Percentiles rank a stretch among this genome's conserved stretches.
Conservation (phyloP, 371 early-diverging fungal genomes). For the Rhizopus arrhizus region DNA sequence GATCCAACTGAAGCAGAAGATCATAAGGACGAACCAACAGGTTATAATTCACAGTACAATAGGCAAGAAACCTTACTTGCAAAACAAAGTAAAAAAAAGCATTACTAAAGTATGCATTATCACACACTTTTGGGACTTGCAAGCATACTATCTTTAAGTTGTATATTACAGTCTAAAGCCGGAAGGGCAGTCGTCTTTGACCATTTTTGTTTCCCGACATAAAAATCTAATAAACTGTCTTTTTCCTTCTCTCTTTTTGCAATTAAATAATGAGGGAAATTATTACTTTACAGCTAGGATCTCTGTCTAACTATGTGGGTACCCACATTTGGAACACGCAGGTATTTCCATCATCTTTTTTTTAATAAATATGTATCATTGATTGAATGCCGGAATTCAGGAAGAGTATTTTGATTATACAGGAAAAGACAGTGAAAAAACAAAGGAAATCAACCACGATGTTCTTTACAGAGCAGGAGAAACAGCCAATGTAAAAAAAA, state of each 20-base stretch:
- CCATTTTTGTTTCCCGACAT: too few relatives aligned
- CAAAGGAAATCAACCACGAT: slow-evolving; percentile 53
- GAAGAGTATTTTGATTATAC: slow-evolving; percentile 53
- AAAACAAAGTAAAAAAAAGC: slow-evolving; percentile 8
- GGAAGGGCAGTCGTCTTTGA: too few relatives aligned
- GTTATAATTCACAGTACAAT: slow-evolving; percentile 34
- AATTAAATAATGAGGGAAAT: slow-evolving; percentile 73
- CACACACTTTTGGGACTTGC: too few relatives aligned
- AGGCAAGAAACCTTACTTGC: slow-evolving; percentile 24
- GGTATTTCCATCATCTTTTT: slow-evolving; percentile 37
- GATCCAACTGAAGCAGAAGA: slow-evolving; percentile 20
- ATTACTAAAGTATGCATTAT: too few relatives aligned
- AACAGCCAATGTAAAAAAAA: slow-evolving; percentile 39
- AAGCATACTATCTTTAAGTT: too few relatives aligned
- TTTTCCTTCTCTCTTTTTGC: slow-evolving; percentile 4
- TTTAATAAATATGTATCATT: background rate
- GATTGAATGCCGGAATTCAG: slow-evolving; percentile 19
- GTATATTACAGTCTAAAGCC: too few relatives aligned
- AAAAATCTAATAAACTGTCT: background rate
- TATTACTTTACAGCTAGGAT: slow-evolving; percentile 87
- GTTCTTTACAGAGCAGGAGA: slow-evolving; percentile 60
- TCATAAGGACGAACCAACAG: background rate
- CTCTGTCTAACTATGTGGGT: slow-evolving; percentile 82
- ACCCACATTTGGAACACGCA: slow-evolving; percentile 93
- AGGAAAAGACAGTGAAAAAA: slow-evolving; percentile 18